Conservation (phyloP, 2,329 filamentous ascomycete genomes). For the Fusarium duplospermum region DNA sequence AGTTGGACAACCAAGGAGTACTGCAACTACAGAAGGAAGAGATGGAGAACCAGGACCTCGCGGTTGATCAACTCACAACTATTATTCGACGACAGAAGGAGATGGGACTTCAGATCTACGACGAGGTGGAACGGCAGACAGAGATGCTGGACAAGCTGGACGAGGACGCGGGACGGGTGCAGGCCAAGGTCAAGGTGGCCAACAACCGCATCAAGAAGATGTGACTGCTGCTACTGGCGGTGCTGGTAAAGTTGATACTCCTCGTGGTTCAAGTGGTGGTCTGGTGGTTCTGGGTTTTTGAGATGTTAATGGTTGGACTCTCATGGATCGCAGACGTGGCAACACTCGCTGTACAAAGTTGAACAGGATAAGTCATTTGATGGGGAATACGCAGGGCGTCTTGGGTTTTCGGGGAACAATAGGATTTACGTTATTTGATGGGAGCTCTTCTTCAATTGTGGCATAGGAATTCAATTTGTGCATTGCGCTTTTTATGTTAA, state of each 20-base stretch:
- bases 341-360: slow-evolving; percentile 41
- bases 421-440: slow-evolving; percentile 10
- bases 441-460: neutral
- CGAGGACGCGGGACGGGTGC: slow-evolving; percentile 73
- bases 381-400: slow-evolving; percentile 31
- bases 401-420: slow-evolving; percentile 16
- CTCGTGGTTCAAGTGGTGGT: slow-evolving; percentile 44
- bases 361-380: slow-evolving; percentile 11
- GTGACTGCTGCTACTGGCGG: slow-evolving; percentile 51
- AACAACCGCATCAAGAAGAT: slow-evolving; percentile 79
- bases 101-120: slow-evolving; percentile 81
- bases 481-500: neutral
- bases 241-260: slow-evolving; percentile 45
- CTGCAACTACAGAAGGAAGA: slow-evolving; percentile 79
- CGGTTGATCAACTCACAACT: slow-evolving; percentile 74
- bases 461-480: slow-evolving; percentile 9
- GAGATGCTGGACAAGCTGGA: slow-evolving; percentile 76
- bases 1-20: slow-evolving; percentile 81
- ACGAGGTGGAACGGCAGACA: slow-evolving; percentile 78
- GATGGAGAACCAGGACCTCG: slow-evolving; percentile 80
- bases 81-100: slow-evolving; percentile 80
- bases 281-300: slow-evolving; percentile 48
- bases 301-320: slow-evolving; percentile 35
- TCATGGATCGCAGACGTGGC: slow-evolving; percentile 46
- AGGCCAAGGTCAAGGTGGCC: slow-evolving; percentile 78